Percentiles rank a stretch among this genome's conserved stretches.
phyloP scores from a whole-genome alignment of 2,329 filamentous ascomycete genomes.

The Penicillium verrucosum region DNA sequence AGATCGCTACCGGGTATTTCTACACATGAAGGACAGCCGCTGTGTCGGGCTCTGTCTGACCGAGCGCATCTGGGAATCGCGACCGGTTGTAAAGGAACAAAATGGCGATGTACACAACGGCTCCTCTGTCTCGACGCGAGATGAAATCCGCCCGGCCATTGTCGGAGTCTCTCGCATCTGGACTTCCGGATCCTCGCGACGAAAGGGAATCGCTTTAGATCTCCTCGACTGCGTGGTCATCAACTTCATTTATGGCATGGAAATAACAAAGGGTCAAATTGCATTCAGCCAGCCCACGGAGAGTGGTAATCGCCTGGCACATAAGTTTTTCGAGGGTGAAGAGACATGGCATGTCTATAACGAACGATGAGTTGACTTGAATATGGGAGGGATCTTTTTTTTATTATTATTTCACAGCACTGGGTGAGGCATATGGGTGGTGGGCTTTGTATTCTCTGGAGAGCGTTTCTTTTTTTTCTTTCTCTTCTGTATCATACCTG shows the following conservation, averaged over 20 bases:
- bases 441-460: background rate
- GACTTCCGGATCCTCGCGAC: slow-evolving; percentile 56
- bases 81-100: slow-evolving; percentile 41
- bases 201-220: slow-evolving; percentile 56
- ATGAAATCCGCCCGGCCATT: slow-evolving; percentile 47
- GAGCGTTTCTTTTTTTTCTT: background rate
- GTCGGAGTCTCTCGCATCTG: slow-evolving; percentile 65
- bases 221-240: slow-evolving; percentile 56
- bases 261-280: slow-evolving; percentile 53
- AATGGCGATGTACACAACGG: slow-evolving; percentile 24
- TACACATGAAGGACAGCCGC: slow-evolving; percentile 60
- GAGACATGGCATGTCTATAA: slow-evolving; percentile 61
- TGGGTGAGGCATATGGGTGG: background rate
- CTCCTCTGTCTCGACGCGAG: slow-evolving; percentile 47
- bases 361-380: slow-evolving; percentile 34
- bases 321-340: slow-evolving; percentile 55
- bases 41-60: slow-evolving; percentile 62
- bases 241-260: slow-evolving; percentile 56
- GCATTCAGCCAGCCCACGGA: slow-evolving; percentile 67
- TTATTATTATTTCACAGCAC: background rate
- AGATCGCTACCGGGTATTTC: slow-evolving; percentile 58
- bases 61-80: slow-evolving; percentile 59
- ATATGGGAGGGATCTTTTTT: slow-evolving; percentile 2
- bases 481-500: slow-evolving; percentile 7
- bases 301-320: slow-evolving; percentile 56